Base-by-base conservation (phyloP, 1,139 yeast genomes). In the Diutina pseudorugosa region DNA sequence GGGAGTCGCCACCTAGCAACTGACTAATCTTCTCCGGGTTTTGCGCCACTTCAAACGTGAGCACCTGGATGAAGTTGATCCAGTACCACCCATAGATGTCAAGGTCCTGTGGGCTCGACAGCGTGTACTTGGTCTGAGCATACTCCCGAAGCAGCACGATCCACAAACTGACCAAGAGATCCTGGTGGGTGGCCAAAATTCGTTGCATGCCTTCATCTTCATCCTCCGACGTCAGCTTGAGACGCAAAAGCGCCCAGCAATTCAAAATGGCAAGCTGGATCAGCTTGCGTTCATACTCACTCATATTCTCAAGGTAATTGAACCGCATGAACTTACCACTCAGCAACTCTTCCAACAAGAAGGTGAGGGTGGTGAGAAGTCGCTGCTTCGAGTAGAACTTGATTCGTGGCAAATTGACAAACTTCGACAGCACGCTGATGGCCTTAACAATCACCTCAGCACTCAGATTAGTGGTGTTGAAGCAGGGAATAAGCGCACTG, bases 401-500 rank as follows among this genome's bases (percentile, higher is more conserved):
- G 52, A 75, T 72, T 53, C 75, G 59, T 1, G 78, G 77, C 27
- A 75, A 62, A 55, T 72, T 75, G 51, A 90, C 75, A 60, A 91
- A 84, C 53, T 84, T 84, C 0, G 96, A 91, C 48, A 89, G 82
- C 2, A 90, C 87, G 51, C 80, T 79, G 48, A 91, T 80, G 0
- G 96, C 96, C 55, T 79, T 79, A 19, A 87, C 80, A 4, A 94
- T 90, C 0, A 89, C 78, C 50, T 78, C 78, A 0, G 94, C 80
- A 25, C 85, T 83, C 53, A 90, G 83, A 27, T 83, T 90, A 2
- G 49, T 27, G 2, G 77, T 72, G 47, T 78, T 77, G 67, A 93
- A 93, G n/a, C 95, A 89, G 0, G 98, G 96, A 51, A 90, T 79
- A 55, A 93, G 73, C 0, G 98, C 95, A 57, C 96, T 84, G 12